Base-by-base conservation (phyloP, 441 rosid species). In the Theobroma grandiflorum region DNA sequence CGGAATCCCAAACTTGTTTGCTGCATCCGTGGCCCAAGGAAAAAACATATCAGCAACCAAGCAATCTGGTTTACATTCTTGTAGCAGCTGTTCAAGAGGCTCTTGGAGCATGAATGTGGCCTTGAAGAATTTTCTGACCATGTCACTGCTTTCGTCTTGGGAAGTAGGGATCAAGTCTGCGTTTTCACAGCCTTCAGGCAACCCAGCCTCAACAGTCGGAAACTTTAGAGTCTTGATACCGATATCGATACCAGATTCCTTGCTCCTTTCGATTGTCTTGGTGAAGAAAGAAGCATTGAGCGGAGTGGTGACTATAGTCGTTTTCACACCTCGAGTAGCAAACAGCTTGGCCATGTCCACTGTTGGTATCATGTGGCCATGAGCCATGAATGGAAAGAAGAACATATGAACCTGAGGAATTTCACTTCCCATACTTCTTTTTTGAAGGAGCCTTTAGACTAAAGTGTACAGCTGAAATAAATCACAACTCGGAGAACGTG, bases 41-140 rank as follows among this genome's bases (percentile, higher is more conserved):
- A 92, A 86, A 85, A 89, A 84, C 85, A 85, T 59, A 78, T 94
- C 94, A 8, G 96, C 90, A 2, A 91, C 86, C 11, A 92, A 72
- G 76, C 89, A 89, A 77, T 80, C 83, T 0, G 95, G 94, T 9
- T 78, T 84, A 68, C 18, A 49, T 64, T 87, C 84, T 33, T 80
- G 72, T 1, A 94, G 72, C 61, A 88, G 87, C 57, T 66, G 40
- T 62, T 90, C 93, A 4, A 91, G 22, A 1, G 90, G 91, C 4
- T 88, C 78, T 72, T 84, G 86, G 55, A 94, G 81, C 88, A 77
- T 76, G 38, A 67, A 18, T 7, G 85, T 40, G n/a, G 91, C 91
- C 59, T 2, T 18, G 59, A 83, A 59, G 74, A 92, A 86, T 37
- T 85, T 87, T 14, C 1, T 6, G 6, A 55, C 0, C 77, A 77